Evolutionary conservation across 2,329 filamentous ascomycete species (phyloP).

Genomic region (Fusarium penzigii): DNA sequence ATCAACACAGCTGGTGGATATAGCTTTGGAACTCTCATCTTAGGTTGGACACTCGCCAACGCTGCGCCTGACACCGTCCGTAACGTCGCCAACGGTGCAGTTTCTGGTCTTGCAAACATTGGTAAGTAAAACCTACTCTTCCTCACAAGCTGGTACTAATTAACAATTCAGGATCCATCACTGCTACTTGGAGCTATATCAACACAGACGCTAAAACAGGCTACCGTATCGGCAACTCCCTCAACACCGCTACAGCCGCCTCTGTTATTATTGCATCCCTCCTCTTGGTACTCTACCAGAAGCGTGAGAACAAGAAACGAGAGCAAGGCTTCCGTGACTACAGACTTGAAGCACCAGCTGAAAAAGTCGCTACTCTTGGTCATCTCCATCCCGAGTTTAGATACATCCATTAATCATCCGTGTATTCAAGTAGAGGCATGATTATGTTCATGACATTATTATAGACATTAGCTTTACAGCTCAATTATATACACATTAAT

Average conservation of each 20-base stretch:
- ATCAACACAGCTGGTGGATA: slow-evolving; percentile 30
- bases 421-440: neutral
- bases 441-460: no score
- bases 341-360: slow-evolving; percentile 14
- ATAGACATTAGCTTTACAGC: no score
- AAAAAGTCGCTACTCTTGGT: slow-evolving; percentile 24
- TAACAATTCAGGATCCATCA: slow-evolving; percentile 23
- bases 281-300: slow-evolving; percentile 21
- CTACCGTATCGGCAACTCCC: slow-evolving; percentile 28
- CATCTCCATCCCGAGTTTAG: slow-evolving; percentile 28
- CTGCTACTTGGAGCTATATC: slow-evolving; percentile 32
- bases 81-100: slow-evolving; percentile 29
- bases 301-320: slow-evolving; percentile 29
- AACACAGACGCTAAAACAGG: slow-evolving; percentile 29
- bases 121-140: slow-evolving; percentile 11
- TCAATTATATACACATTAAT: no score
- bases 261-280: slow-evolving; percentile 26
- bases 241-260: slow-evolving; percentile 27
- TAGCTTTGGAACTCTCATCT: slow-evolving; percentile 25
- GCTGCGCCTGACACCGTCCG: slow-evolving; percentile 29
- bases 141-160: neutral
- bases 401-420: slow-evolving; percentile 23
- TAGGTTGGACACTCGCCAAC: slow-evolving; percentile 31
- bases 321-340: slow-evolving; percentile 25
- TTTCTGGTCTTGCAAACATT: slow-evolving; percentile 30